Base-by-base conservation (phyloP, 1,139 yeast genomes). In the Saccharomyces hybrid region DNA sequence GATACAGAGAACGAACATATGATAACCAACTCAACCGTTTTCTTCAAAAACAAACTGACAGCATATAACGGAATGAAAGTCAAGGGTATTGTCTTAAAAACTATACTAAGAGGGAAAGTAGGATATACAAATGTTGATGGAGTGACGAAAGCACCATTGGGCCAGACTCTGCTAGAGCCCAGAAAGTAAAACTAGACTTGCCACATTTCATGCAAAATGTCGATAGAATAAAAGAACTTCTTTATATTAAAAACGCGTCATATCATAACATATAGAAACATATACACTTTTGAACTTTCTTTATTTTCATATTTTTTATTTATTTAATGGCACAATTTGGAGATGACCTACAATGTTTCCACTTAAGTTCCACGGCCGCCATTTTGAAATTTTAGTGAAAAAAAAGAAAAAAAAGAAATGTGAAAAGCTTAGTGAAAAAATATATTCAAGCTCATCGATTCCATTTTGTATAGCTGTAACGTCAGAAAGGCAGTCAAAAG, bases 21-120 rank as follows among this genome's bases (percentile, higher is more conserved):
- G 2, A 79, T 90, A 49, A 75, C 76, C 14, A 85, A 88, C 68
- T 73, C 76, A 27, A 76, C 79, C 53, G 78, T 88, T 34, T 81
- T 71, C 61, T 91, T 88, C 76, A 90, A 88, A 64, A 90, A 90
- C 73, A 90, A 90, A 69, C 71, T 89, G 56, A 86, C 96, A 1
- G 96, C 96, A 0, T 91, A 88, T 68, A 77, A 88, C 63, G 95
- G 95, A 4, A 76, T 76, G 71, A 69, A 74, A 53, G 76, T 90
- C 54, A 73, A 71, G 51, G 97, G 98, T 23, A 76, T 83, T 58
- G 95, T 90, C 3, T 73, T 81, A 53, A 90, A 85, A 68, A 89
- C 97, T 0, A 74, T 87, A 51, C 77, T 91, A 26, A 78, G 96
- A 61, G 97, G 97, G 7, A 73, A 78, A 46, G 72, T 83, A 0